Conservation (phyloP, 192 early-diverging fungal genomes). For the Martensiomyces pterosporus region DNA sequence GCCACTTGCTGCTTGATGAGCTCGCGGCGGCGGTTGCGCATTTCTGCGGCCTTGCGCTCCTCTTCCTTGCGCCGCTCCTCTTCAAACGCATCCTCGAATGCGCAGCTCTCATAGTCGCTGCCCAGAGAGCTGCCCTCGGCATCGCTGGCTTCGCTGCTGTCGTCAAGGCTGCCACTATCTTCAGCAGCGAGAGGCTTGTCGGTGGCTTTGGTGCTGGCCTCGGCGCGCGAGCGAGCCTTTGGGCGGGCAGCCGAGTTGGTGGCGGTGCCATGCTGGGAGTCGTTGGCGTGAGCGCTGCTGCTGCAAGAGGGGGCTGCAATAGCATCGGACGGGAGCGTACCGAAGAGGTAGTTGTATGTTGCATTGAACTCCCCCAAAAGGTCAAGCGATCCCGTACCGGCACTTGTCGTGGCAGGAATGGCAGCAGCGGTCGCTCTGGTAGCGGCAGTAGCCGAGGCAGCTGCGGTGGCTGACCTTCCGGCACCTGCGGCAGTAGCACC, state of each 20-base stretch:
- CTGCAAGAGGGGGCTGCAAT: neutral
- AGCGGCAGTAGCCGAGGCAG: too few relatives aligned
- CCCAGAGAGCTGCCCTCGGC: neutral
- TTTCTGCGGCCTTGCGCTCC: slow-evolving; percentile 43
- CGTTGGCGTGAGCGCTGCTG: neutral
- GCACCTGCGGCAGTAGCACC: slow-evolving; percentile 12
- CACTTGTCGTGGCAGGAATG: slow-evolving; percentile 6
- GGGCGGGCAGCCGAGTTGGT: too few relatives aligned
- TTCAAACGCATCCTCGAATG: slow-evolving; percentile 10
- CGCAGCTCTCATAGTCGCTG: neutral
- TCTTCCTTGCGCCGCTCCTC: slow-evolving; percentile 48
- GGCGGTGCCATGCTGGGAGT: neutral
- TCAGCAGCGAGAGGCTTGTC: slow-evolving; percentile 1
- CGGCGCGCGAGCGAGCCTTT: too few relatives aligned
- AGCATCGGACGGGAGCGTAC: slow-evolving; percentile 22
- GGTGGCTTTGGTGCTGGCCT: slow-evolving; percentile 7
- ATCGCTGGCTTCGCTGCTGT: neutral
- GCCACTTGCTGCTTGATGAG: slow-evolving; percentile 50
- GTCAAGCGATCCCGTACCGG: slow-evolving; percentile 2
- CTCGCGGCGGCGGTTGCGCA: slow-evolving; percentile 45
- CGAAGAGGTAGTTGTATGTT: slow-evolving; percentile 41
- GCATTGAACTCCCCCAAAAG: slow-evolving; percentile 42
- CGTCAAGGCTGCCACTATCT: slow-evolving; percentile 2
- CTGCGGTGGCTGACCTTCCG: too few relatives aligned
- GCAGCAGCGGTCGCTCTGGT: slow-evolving; percentile 3